A percentile compares a stretch with the other conserved stretches of the same genome.
These are phyloP conservation scores for maize (Zea mays) DNA, from an alignment of 176 grass and related monocot species.

Conservation along the genomic window DNA sequence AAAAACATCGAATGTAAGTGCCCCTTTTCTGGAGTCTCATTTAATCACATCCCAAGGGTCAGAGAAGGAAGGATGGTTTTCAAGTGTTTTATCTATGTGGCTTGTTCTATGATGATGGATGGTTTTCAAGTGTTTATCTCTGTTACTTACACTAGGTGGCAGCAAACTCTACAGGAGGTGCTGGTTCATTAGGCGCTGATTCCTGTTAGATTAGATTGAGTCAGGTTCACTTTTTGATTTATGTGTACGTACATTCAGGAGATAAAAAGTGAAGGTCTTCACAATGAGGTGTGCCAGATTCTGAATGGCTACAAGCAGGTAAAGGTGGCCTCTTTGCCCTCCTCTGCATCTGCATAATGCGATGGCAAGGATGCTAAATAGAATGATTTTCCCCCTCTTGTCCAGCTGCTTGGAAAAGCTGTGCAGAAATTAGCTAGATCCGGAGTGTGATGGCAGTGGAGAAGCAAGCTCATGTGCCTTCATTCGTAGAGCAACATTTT, in stretches of 20 bases:
- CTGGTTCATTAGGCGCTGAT: slow-evolving; percentile 55
- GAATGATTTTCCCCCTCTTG: too few species aligned
- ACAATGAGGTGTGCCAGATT: slow-evolving; percentile 83
- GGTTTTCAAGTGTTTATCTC: too few species aligned
- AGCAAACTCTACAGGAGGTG: slow-evolving; percentile 66
- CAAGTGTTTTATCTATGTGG: slow-evolving; percentile 4
- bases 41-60: background rate
- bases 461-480: background rate
- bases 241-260: slow-evolving; percentile 65
- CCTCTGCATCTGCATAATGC: background rate
- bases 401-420: slow-evolving; percentile 70
- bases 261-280: slow-evolving; percentile 85
- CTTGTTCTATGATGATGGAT: slow-evolving; percentile 11
- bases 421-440: slow-evolving; percentile 75
- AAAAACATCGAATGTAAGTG: too few species aligned
- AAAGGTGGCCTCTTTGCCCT: background rate
- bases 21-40: background rate
- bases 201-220: background rate
- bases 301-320: slow-evolving; percentile 97
- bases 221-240: slow-evolving; percentile 5
- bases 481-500: too few species aligned
- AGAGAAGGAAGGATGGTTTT: background rate
- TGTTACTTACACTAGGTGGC: slow-evolving; percentile 59
- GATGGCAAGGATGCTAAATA: too few species aligned
- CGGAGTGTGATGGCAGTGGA: slow-evolving; percentile 53